Base-by-base conservation (phyloP, 495 filamentous ascomycete species). In the Clohesyomyces aquaticus region DNA sequence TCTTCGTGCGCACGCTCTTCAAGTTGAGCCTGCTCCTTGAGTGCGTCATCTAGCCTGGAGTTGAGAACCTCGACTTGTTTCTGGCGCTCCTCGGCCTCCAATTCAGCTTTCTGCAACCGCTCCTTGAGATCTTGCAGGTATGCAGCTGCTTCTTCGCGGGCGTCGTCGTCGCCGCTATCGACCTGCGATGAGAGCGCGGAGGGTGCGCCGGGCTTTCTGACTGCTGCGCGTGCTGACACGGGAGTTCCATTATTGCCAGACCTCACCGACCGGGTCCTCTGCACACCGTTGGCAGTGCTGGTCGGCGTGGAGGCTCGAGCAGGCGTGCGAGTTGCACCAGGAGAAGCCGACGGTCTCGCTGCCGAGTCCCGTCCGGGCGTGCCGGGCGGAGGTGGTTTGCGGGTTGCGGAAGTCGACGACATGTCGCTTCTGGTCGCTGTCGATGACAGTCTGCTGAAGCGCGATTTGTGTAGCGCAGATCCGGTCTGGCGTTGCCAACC, bases 1-100 rank as follows among this genome's bases (percentile, higher is more conserved):
- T 83, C 85, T 76, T 93, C 91, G 69, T 97, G 92, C 43, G 87
- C 77, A 57, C 82, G 82, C 66, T 96, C 93, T 71, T 98, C 94
- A 57, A 97, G 74, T 76, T 88, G 89, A 51, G 83, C 84, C 67
- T 96, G 92, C 71, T 97, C 91, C 55, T 83, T 83, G 32, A 89
- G 70, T 26, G 92, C 85, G 66, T 98, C 94, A 66, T 97, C 91
- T 1, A 98, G 82, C 64, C 88, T 85, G 68, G 87, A 84, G 77
- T 97, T 91, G 29, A 98, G 74, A 11, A 95, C 86, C 60, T 91
- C 89, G 23, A 88, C 77, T 75, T 98, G 91, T 67, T 91, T 91
- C 75, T 86, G 86, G 69, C 87, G 88, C 64, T 94, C 86, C 66
- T 95, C 91, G 10, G 89, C 88, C 18, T 83, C 82, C 3, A 75